Base-by-base conservation (phyloP, 768 basidiomycete species). In the Lepiota venenata region DNA sequence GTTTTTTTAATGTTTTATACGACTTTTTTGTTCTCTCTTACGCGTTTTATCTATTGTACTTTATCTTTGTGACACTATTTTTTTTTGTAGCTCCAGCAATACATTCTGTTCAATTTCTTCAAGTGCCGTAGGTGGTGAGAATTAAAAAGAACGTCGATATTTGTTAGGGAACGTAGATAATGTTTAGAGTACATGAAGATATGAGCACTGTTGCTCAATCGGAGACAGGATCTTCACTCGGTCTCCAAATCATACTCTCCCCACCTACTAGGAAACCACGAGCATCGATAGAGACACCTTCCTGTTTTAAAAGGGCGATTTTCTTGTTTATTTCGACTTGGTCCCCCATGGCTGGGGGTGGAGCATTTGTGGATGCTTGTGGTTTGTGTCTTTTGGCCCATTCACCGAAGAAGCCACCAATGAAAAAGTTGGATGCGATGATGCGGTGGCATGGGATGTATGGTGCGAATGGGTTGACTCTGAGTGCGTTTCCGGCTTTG, bases 381-480 rank as follows among this genome's bases (percentile, higher is more conserved):
- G 74, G 71, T 43, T 72, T 73, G 52, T 70, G 62, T n/a, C 70
- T 65, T 27, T 67, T 71, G 3, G 76, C 79, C 81, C 83, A 84
- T 64, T 85, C 81, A 15, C 84, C 85, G 38, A 67, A 71, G 62
- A 82, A 87, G 0, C 87, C 87, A 2, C 85, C 86, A 11, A 87
- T 71, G 50, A 74, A 84, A 10, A 76, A 64, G 57, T 75, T 80
- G 0, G 83, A 80, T 0, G 85, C 82, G 12, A 88, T 78, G 49
- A 89, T 76, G 32, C 87, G 80, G 60, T 88, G 87, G 56, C 87
- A 89, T 0, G 87, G 87, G 4, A 88, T 74, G 55, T 72, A 76
- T 0, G 87, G 87, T 3, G 77, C 76, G 64, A 88, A 89, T 0
- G 87, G 85, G 60, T 88, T 88, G 47, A 72, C 74, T 39, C 81